phyloP scores from a whole-genome alignment of 805 yeast species.

The Naumovozyma dairenensis region DNA sequence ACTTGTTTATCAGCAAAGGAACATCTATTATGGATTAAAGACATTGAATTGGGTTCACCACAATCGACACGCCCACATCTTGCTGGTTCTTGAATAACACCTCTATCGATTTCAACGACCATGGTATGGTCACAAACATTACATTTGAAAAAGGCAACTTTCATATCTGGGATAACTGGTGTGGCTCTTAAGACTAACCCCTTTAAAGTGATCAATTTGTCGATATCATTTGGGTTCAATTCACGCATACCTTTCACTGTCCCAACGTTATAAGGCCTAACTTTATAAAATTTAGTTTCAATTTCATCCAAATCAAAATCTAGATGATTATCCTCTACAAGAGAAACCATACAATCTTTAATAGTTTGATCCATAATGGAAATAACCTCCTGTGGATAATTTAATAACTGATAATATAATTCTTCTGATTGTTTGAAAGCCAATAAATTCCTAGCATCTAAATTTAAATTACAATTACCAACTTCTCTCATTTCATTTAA shows the following conservation, averaged over 20 bases:
- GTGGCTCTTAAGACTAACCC: constrained; percentile 86
- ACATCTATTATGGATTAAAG: constrained; percentile 82
- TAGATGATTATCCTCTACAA: constrained; percentile 45
- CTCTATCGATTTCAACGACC: constrained; percentile 88
- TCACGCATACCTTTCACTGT: constrained; percentile 78
- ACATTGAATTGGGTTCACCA: constrained; percentile 77
- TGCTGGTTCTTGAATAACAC: constrained; percentile 86
- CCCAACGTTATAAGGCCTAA: constrained; percentile 79
- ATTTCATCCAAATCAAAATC: constrained; percentile 52
- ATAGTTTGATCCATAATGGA: constrained; percentile 97
- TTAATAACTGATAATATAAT: constrained; percentile 73
- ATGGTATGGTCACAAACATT: constrained; percentile 89
- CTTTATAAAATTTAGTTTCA: constrained; percentile 74
- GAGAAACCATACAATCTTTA: constrained; percentile 76
- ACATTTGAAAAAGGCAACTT: constrained; percentile 91
- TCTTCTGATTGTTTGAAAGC: constrained; percentile 69
- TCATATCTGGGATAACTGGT: constrained; percentile 94
- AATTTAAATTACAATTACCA: constrained; percentile 72
- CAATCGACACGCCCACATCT: constrained; percentile 87
- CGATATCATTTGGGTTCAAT: constrained; percentile 87
- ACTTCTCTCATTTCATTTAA: constrained; percentile 65
- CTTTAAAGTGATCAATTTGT: constrained; percentile 81
- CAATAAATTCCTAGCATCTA: constrained; percentile 73
- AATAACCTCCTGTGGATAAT: constrained; percentile 92
- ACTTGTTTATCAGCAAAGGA: constrained; percentile 94